These are phyloP conservation scores for Talaromyces pinophilus DNA, from an alignment of 2,329 filamentous ascomycete genomes.

Conservation along the genomic window DNA sequence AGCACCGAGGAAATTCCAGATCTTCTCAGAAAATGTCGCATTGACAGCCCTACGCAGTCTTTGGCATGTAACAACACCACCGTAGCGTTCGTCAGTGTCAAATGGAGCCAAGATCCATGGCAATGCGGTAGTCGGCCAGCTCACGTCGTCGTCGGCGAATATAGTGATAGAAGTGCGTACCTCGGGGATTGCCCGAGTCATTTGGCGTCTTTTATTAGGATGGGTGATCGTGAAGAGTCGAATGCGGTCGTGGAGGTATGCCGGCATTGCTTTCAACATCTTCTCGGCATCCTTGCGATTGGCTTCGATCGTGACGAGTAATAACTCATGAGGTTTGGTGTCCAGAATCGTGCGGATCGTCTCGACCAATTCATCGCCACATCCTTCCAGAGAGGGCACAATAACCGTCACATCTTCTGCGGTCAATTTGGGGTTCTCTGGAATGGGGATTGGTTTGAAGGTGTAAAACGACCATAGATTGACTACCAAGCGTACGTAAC, in stretches of 20 bases:
- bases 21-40: conserved; percentile 59
- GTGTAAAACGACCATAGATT: conserved; percentile 83
- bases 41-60: conserved; percentile 70
- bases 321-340: conserved; percentile 64
- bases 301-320: conserved; percentile 83
- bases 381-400: conserved; percentile 87
- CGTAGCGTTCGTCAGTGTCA: conserved; percentile 72
- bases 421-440: conserved; percentile 76
- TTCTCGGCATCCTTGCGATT: conserved; percentile 69
- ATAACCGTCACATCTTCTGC: conserved; percentile 88
- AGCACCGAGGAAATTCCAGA: conserved; percentile 88
- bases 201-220: conserved; percentile 93
- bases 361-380: conserved; percentile 77
- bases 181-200: conserved; percentile 84
- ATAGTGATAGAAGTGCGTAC: conserved; percentile 83
- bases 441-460: conserved; percentile 81
- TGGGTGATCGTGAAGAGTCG: conserved; percentile 75
- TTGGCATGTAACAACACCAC: conserved; percentile 91
- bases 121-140: conserved; percentile 81
- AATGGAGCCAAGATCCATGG: conserved; percentile 93
- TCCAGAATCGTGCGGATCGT: conserved; percentile 66
- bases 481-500: conserved; percentile 81
- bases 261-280: conserved; percentile 58
- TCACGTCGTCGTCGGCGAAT: conserved; percentile 94
- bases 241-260: conserved; percentile 63